Base-by-base conservation (phyloP, 179 eudicot genomes). In the Silene coronaria region DNA sequence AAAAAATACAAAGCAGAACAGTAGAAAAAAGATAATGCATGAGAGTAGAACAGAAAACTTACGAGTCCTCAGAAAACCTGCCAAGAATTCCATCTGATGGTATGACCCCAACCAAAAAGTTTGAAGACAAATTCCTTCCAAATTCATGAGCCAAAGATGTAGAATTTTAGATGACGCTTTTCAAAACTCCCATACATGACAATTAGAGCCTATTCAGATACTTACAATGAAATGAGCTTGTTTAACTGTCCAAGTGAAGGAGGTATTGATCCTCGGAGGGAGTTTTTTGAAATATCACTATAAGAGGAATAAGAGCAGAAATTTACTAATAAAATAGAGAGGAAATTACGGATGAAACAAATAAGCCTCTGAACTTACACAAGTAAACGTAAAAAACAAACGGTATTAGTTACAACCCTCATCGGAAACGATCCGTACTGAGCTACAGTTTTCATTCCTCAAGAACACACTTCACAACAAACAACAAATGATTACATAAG, bases 231-330 rank as follows among this genome's bases (percentile, higher is more conserved):
- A 69, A 76, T 60, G 74, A 95, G 97, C 84, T 88, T 90, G 87
- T 45, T 81, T 72, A 95, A 81, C 71, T 88, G 89, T 75, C 91
- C 97, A 67, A 95, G 90, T 64, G 97, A 88, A 74, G 89, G 71
- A 75, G 99, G 99, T 80, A 95, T 85, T 28, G 84, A 83, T 78
- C 97, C 99, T 68, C 88, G 80, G 32, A 95, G 91, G 76, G 88
- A 83, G 85, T 95, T 95, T 82, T 97, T 87, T 59, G 99, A 95
- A 34, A 95, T 75, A 80, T 95, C 99, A 80, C 99, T 95, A 85
- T 53, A 38, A 84, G 76, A 79, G 72, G 48, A 72, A 61, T 28
- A 61, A 59, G 66, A 59, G 73, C 3, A 17, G 66, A 75, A 17
- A 71, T 28, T 17, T 38, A 48, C 48, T 58, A 6, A 16, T 12